Percentiles rank a stretch among this genome's conserved stretches.
Conservation (phyloP, 352 stramenopile species). For the Globisporangium lucens region DNA sequence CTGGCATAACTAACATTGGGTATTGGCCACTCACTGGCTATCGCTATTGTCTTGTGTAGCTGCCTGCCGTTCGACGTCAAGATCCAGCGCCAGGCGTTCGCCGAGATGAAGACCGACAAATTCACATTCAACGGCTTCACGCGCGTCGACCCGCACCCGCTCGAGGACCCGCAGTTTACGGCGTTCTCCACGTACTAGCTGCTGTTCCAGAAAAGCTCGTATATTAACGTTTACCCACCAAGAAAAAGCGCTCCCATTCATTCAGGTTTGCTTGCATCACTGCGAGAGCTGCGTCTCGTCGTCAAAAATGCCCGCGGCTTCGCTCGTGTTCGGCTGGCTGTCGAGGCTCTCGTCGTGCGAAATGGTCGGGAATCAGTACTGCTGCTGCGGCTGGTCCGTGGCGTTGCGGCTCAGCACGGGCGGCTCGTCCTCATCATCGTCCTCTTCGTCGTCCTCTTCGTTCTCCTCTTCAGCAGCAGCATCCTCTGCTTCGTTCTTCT, state of each 20-base stretch:
- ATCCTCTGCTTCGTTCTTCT: constrained; percentile 13
- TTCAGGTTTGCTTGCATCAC: not conserved
- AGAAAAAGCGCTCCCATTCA: not conserved
- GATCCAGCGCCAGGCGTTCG: constrained; percentile 72
- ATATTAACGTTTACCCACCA: no score
- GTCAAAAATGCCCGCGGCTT: constrained; percentile 32
- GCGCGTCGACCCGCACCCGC: constrained; percentile 38
- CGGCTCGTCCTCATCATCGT: constrained; percentile 6
- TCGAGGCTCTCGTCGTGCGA: constrained; percentile 18
- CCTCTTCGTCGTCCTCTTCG: constrained; percentile 17
- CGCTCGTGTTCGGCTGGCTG: constrained; percentile 23
- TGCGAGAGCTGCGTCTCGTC: constrained; percentile 36
- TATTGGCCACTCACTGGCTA: not conserved
- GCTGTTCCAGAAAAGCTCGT: not conserved
- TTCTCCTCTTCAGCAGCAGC: not conserved
- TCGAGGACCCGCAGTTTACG: constrained; percentile 67
- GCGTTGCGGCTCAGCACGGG: not conserved
- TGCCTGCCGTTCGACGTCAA: constrained; percentile 74
- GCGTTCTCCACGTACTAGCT: constrained; percentile 43
- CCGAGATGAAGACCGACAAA: constrained; percentile 75
- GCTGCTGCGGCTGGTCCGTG: constrained; percentile 2
- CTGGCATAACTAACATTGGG: not conserved
- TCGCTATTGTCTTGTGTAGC: constrained; percentile 16
- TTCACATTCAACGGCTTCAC: constrained; percentile 59
- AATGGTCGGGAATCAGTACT: constrained; percentile 12